Conservation (phyloP, 2,329 filamentous ascomycete genomes). For the Pseudocercospora fijiensis region DNA sequence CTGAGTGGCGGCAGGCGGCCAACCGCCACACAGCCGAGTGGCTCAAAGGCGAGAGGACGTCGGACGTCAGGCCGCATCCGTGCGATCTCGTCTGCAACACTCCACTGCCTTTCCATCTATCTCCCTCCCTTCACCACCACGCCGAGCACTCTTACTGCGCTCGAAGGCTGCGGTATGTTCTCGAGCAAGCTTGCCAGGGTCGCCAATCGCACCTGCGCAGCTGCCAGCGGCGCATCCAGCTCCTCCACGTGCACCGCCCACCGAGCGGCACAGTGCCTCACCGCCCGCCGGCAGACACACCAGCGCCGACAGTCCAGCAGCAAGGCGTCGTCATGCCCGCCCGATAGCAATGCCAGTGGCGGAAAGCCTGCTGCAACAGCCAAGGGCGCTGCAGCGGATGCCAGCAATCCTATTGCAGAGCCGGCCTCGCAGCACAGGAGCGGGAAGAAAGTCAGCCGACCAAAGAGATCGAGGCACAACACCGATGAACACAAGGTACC, state of each 20-base stretch:
- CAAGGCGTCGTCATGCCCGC: conserved; percentile 49
- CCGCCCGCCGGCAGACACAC: conserved; percentile 41
- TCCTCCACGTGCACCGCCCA: conserved; percentile 37
- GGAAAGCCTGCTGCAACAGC: conserved; percentile 34
- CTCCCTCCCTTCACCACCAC: background rate
- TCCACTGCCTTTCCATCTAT: background rate
- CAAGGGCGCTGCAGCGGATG: conserved; percentile 24
- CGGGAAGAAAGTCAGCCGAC: conserved; percentile 22
- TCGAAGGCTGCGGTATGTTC: conserved; percentile 30
- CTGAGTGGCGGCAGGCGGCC: background rate
- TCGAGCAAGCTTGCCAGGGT: conserved; percentile 36
- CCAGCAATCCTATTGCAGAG: conserved; percentile 18
- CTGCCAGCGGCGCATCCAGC: conserved; percentile 22
- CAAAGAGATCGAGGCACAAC: conserved; percentile 19
- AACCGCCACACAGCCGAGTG: background rate
- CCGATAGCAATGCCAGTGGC: conserved; percentile 36
- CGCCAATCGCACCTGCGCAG: conserved; percentile 33
- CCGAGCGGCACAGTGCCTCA: conserved; percentile 35
- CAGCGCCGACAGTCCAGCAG: conserved; percentile 53
- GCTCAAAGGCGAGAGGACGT: background rate
- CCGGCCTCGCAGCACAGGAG: conserved; percentile 23
- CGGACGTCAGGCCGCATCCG: background rate
- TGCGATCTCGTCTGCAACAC: background rate
- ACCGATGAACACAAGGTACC: conserved; percentile 21
- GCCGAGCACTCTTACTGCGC: background rate